phyloP scores from a whole-genome alignment of 2,329 filamentous ascomycete genomes.

The Achaetomium macrosporum region DNA sequence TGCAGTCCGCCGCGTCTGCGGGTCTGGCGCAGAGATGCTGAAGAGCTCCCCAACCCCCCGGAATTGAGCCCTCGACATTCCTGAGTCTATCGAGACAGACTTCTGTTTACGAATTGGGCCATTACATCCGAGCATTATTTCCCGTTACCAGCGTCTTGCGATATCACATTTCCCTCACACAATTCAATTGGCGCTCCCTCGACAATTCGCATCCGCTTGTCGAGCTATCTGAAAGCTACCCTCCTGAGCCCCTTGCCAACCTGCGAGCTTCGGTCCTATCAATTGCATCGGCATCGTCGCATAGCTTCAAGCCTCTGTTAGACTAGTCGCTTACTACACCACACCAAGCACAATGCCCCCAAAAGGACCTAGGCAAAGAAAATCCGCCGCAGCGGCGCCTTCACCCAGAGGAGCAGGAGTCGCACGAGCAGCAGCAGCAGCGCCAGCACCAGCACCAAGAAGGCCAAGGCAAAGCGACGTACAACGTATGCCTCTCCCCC shows the following conservation, averaged over 20 bases:
- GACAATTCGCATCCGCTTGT: background rate
- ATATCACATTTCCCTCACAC: background rate
- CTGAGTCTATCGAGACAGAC: background rate
- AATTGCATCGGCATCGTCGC: background rate
- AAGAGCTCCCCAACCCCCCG: conserved; percentile 15
- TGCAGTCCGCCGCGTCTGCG: conserved; percentile 13
- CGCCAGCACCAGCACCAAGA: background rate
- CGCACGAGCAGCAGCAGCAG: conserved; percentile 16
- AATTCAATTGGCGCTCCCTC: conserved; percentile 5
- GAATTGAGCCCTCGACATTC: conserved; percentile 11
- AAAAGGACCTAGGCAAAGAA: conserved; percentile 10
- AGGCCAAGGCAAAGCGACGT: conserved; percentile 29
- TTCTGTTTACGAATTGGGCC: background rate
- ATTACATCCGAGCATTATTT: conserved; percentile 3
- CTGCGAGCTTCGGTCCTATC: background rate
- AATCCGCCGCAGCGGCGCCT: conserved; percentile 1
- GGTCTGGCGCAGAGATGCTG: background rate
- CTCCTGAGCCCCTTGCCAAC: background rate
- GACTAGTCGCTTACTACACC: background rate
- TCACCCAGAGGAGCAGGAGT: conserved; percentile 10
- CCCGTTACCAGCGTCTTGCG: conserved; percentile 2
- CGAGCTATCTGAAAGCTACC: background rate
- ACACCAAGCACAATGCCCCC: conserved; percentile 18
- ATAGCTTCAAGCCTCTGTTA: background rate
- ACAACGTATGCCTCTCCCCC: conserved; percentile 32